Evolutionary conservation across 768 basidiomycete genomes (phyloP).

Genomic region (Serpula lacrymans): DNA sequence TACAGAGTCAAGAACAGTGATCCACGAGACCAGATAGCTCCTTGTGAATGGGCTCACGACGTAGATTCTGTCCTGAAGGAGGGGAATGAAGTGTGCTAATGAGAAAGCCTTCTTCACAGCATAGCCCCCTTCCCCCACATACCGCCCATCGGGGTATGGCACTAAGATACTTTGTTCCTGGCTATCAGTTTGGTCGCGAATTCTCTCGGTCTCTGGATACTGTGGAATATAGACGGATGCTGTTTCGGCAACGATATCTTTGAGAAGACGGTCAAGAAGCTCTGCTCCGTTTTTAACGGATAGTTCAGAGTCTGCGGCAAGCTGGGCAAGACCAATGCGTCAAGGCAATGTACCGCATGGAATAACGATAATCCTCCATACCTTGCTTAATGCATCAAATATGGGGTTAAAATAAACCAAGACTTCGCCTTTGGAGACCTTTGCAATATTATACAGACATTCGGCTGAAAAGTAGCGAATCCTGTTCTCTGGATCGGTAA

Average conservation of each 20-base stretch:
- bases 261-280: conserved; percentile 91
- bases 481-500: conserved; percentile 90
- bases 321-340: conserved; percentile 50
- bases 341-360: conserved; percentile 11
- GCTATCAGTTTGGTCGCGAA: conserved; percentile 42
- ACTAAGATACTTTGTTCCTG: conserved; percentile 59
- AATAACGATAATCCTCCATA: conserved; percentile 30
- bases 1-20: conserved; percentile 91
- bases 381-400: conserved; percentile 96
- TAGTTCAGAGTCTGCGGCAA: conserved; percentile 91
- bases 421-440: conserved; percentile 96
- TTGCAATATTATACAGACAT: conserved; percentile 96
- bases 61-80: conserved; percentile 89
- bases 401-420: conserved; percentile 97
- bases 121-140: conserved; percentile 31
- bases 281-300: conserved; percentile 99
- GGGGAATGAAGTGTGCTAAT: conserved; percentile 89
- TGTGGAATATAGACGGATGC: conserved; percentile 93
- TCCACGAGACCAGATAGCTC: conserved; percentile 97
- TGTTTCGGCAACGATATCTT: conserved; percentile 96
- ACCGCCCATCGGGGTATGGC: conserved; percentile 52
- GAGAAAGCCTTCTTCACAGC: conserved; percentile 81
- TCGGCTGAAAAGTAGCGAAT: conserved; percentile 98
- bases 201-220: conserved; percentile 74
- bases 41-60: conserved; percentile 95